Evolutionary conservation across 164 flowering plant genomes (phyloP).

Genomic region (Berberis thunbergii): DNA sequence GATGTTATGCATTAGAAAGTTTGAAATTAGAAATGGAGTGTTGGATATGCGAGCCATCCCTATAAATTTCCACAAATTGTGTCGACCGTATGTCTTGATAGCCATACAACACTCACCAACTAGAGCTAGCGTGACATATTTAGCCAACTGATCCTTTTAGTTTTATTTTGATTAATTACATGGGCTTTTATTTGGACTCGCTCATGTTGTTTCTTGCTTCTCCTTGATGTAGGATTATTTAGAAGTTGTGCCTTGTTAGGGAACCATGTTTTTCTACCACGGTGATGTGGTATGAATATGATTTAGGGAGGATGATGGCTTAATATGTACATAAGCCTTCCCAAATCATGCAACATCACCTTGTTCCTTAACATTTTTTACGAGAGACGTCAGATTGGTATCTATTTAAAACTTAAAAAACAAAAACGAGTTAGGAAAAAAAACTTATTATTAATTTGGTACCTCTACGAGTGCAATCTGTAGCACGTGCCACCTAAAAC

Average conservation of each 20-base stretch:
- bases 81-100: constrained; percentile 99
- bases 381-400: no score
- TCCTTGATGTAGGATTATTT: constrained; percentile 4
- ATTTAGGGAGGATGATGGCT: no score
- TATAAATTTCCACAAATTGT: constrained; percentile 62
- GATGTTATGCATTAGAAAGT: not conserved
- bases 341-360: no score
- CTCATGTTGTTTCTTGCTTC: not conserved
- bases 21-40: constrained; percentile 4
- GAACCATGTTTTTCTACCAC: not conserved
- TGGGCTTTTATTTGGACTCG: not conserved
- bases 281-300: no score
- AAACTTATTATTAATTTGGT: no score
- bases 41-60: constrained; percentile 65
- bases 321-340: no score
- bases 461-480: no score
- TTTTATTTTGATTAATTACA: not conserved
- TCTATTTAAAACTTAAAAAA: no score
- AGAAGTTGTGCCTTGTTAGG: no score
- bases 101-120: constrained; percentile 90
- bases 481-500: no score
- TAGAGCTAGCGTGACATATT: constrained; percentile 80
- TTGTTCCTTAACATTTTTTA: no score
- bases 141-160: constrained; percentile 99
- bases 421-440: no score